Conservation (phyloP, 768 basidiomycete genomes). For the Rhodotorula kratochvilovae region DNA sequence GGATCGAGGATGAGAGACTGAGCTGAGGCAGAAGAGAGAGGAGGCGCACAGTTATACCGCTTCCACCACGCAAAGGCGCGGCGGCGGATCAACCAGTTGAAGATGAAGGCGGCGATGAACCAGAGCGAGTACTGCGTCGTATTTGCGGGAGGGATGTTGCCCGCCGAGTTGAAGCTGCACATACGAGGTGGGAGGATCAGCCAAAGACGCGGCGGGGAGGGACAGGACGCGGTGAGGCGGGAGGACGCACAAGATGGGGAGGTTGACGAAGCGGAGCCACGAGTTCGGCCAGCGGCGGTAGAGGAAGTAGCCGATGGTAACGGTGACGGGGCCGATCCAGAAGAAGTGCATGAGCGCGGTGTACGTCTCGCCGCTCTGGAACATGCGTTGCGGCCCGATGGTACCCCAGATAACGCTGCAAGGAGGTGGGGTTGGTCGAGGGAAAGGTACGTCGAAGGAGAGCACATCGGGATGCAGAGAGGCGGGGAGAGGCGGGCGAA, state of each 20-base stretch:
- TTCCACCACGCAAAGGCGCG: conserved; percentile 54
- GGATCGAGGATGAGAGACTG: no score
- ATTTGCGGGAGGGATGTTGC: conserved; percentile 78
- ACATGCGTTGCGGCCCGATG: conserved; percentile 52
- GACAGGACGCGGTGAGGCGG: no score
- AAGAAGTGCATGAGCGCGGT: conserved; percentile 70
- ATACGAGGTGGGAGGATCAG: background rate
- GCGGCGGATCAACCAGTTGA: conserved; percentile 55
- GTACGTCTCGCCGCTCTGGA: conserved; percentile 57
- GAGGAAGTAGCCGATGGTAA: conserved; percentile 77
- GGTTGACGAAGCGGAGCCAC: conserved; percentile 70
- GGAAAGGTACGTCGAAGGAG: no score
- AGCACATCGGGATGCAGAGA: no score
- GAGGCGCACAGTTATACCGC: conserved; percentile 57
- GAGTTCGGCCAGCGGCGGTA: conserved; percentile 58
- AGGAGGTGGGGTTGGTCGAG: no score
- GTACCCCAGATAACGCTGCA: conserved; percentile 50
- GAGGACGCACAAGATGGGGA: conserved; percentile 59
- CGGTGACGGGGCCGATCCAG: conserved; percentile 71
- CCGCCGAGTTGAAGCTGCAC: conserved; percentile 57
- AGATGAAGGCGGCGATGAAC: conserved; percentile 81
- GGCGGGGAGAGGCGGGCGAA: no score
- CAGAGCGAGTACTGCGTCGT: conserved; percentile 91
- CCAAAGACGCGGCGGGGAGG: background rate
- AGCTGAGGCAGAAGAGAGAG: no score